Base-by-base conservation (phyloP, 768 basidiomycete genomes). In the Rhizopogon rudus region DNA sequence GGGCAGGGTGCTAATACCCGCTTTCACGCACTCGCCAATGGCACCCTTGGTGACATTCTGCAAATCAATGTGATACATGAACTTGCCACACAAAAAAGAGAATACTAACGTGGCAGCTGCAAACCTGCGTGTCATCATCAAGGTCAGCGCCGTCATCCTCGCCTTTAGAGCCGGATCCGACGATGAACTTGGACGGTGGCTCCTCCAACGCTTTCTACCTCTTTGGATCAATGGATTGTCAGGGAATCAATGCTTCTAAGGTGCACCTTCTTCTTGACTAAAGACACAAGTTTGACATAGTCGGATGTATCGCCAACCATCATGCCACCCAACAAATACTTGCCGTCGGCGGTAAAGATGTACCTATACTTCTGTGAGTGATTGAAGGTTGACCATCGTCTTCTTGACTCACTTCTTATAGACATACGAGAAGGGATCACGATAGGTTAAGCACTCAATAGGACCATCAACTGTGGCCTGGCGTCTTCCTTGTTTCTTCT, bases 281-380 rank as follows among this genome's bases (percentile, higher is more conserved):
- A 72, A 12, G 81, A 73, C n/a, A 88, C 76, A 13, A 89, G 74
- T 67, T 88, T 87, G 54, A 83, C 78, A 61, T 83, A 88, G 63
- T 86, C 83, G 39, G 73, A 75, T 9, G 81, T 81, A 61, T 87
- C 85, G 3, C 87, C 88, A n/a, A 91, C 79, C 86, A 89, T 86
- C 80, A 88, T 87, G 3, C 88, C 88, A 12, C 88, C 88, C 3
- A 91, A 69, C 12, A 91, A 73, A 60, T 86, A 77, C 67, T 84
- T 83, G 10, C 87, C 88, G 62, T 89, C 86, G 7, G 77, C 76
- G 10, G 78, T 84, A 65, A 89, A 89, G 42, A 89, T 80, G 58
- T 86, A 88, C 63, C 75, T 76, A 37, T 22, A 49, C 20, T 16
- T 37, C 20, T 16, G 35, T 49, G 9, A 49, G 50, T 7, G 12